phyloP scores from a whole-genome alignment of 1,284 basidiomycete species.

The Marasmius sp. region DNA sequence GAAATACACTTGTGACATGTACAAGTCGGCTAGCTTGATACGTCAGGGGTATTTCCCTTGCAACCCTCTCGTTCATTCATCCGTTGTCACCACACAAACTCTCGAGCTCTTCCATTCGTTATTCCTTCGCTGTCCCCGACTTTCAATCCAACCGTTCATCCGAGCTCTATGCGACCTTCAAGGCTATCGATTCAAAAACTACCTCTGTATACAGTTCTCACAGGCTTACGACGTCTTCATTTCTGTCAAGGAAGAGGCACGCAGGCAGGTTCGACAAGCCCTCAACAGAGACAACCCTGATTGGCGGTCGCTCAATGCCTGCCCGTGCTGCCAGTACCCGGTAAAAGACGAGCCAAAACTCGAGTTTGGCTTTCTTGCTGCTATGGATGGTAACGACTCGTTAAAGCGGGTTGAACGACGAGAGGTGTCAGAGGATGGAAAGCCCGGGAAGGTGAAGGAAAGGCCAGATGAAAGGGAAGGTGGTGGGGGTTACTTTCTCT shows the following conservation, averaged over 20 bases:
- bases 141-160: conserved; percentile 12
- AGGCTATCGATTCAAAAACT: conserved; percentile 8
- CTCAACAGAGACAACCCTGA: conserved; percentile 21
- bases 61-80: neutral
- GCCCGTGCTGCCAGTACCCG: conserved; percentile 28
- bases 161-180: conserved; percentile 10
- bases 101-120: conserved; percentile 6
- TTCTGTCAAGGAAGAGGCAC: conserved; percentile 15
- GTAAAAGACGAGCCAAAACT: conserved; percentile 17
- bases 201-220: conserved; percentile 22
- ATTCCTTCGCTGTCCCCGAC: conserved; percentile 2
- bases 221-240: conserved; percentile 32
- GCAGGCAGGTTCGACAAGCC: conserved; percentile 13
- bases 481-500: conserved; percentile 19
- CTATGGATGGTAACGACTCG: conserved; percentile 35
- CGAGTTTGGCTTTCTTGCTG: conserved; percentile 19
- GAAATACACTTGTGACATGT: neutral
- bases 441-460: neutral
- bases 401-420: conserved; percentile 20
- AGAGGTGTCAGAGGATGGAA: neutral
- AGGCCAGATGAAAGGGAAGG: conserved; percentile 7
- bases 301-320: conserved; percentile 28
- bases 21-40: neutral
- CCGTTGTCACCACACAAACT: neutral
- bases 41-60: conserved; percentile 5